phyloP scores from a whole-genome alignment of 2,329 filamentous ascomycete species.

The Colletotrichum viniferum region DNA sequence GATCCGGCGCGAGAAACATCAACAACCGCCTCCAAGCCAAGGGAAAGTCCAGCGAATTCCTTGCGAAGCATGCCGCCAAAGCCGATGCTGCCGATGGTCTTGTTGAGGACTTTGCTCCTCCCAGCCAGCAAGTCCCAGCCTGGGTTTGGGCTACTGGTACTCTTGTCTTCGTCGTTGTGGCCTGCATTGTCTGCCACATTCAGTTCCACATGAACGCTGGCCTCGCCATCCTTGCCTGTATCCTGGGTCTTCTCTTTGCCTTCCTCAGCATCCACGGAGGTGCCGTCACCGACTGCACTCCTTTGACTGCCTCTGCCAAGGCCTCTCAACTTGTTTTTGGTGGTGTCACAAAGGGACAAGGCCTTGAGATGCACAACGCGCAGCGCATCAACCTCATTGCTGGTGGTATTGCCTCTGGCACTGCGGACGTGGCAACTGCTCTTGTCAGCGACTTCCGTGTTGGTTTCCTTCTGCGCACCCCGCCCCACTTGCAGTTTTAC shows the following conservation, averaged over 20 bases:
- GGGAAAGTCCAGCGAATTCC: conserved; percentile 34
- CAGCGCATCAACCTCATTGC: conserved; percentile 71
- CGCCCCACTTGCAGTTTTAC: conserved; percentile 69
- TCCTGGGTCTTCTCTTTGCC: conserved; percentile 63
- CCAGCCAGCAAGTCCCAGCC: conserved; percentile 52
- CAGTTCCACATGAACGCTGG: conserved; percentile 63
- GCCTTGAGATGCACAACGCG: conserved; percentile 49
- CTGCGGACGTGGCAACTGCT: conserved; percentile 57
- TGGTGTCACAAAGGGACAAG: conserved; percentile 62
- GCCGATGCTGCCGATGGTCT: conserved; percentile 32
- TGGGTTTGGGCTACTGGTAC: conserved; percentile 58
- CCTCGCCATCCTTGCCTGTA: conserved; percentile 57
- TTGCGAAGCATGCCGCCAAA: conserved; percentile 40
- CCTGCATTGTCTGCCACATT: conserved; percentile 52
- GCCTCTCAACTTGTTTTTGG: conserved; percentile 72
- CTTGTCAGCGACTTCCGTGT: conserved; percentile 70
- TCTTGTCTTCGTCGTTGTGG: conserved; percentile 50
- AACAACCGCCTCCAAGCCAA: conserved; percentile 35
- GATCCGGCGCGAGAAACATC: conserved; percentile 30
- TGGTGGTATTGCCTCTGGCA: conserved; percentile 60
- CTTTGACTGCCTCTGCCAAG: conserved; percentile 69
- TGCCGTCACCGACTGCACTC: conserved; percentile 63
- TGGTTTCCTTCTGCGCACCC: conserved; percentile 69
- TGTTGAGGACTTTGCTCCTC: conserved; percentile 43
- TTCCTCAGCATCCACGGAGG: conserved; percentile 55